Evolutionary conservation across 495 filamentous ascomycete genomes (phyloP), one percentile per base, ranked within the genome.

Genomic region (Chlorociboria aeruginascens): DNA sequence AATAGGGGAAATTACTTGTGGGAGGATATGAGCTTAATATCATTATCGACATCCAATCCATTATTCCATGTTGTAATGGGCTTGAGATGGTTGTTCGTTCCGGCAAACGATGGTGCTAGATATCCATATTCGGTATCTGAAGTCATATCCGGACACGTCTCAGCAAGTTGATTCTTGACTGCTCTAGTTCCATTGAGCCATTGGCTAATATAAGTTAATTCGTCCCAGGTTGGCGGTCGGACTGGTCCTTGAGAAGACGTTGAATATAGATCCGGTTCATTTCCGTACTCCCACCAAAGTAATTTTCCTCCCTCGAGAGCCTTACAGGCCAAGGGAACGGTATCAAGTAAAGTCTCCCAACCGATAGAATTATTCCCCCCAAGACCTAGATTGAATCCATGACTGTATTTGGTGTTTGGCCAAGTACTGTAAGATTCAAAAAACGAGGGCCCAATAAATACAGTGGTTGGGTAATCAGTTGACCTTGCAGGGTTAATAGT

Each of bases 391-490:
- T 85, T 82, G 63, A 82, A 81, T 35, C 81, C 81, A 49, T 83
- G 77, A 10, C 66, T 67, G 61, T 73, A 85, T 46, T 72, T 73
- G 38, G 69, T 68, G 42, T 66, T 61, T 6, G 73, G 71, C 68
- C 67, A 82, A 2, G 78, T 78, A 12, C 45, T 50, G 57, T 83
- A 85, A 0, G 79, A 81, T 45, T 85, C 79, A 51, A 84, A 85
- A 57, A 65, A 84, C 1, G 73, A 70, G 0, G 72, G 73, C 0
- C 81, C 81, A 38, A 82, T 79, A 45, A 66, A 69, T 29, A 83
- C 63, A 6, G 70, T 77, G 8, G 69, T 73, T 7, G 79, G 80
- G 46, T 82, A 83, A 60, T 85, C 80, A 0, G 59, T 20, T 0
- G 77, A 79, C 9, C 69, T 63, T 0, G 55, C 55, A 0, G 65